Evolutionary conservation across 495 filamentous ascomycete genomes (phyloP).

Genomic region (Aspergillus nidulans): DNA sequence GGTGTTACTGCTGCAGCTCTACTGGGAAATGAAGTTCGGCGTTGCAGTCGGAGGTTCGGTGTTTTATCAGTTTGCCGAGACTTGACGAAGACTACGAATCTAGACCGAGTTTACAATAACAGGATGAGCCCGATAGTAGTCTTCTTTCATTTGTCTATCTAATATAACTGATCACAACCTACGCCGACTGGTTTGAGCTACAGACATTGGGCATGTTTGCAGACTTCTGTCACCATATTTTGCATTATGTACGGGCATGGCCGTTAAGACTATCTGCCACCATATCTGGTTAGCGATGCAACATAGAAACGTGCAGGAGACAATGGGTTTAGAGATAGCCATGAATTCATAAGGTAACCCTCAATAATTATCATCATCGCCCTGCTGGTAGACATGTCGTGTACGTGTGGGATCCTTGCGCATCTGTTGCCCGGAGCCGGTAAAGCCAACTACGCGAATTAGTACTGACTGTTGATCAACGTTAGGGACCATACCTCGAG

Average conservation of each 20-base stretch:
- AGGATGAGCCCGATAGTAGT: not conserved
- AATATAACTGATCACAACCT: not conserved
- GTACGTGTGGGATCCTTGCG: conserved; percentile 80
- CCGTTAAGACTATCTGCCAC: conserved; percentile 1
- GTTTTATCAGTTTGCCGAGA: not conserved
- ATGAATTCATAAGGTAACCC: not conserved
- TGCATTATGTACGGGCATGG: not conserved
- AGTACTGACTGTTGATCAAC: not conserved
- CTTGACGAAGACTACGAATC: not conserved
- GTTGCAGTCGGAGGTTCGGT: not conserved
- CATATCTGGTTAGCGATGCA: conserved; percentile 8
- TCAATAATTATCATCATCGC: conserved; percentile 63
- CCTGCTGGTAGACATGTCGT: conserved; percentile 81
- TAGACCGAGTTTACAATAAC: not conserved
- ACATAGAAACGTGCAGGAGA: not conserved
- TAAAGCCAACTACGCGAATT: conserved; percentile 73
- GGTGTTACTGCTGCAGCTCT: not conserved
- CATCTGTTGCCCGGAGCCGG: conserved; percentile 91
- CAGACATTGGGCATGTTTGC: not conserved
- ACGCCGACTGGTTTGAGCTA: not conserved
- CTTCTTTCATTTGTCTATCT: not conserved
- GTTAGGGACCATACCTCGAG: conserved; percentile 60
- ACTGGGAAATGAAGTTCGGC: not conserved
- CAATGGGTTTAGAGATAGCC: conserved; percentile 1
- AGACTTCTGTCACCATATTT: not conserved